Conservation (phyloP, 139 green algal species). For the Eudorina sp. region DNA sequence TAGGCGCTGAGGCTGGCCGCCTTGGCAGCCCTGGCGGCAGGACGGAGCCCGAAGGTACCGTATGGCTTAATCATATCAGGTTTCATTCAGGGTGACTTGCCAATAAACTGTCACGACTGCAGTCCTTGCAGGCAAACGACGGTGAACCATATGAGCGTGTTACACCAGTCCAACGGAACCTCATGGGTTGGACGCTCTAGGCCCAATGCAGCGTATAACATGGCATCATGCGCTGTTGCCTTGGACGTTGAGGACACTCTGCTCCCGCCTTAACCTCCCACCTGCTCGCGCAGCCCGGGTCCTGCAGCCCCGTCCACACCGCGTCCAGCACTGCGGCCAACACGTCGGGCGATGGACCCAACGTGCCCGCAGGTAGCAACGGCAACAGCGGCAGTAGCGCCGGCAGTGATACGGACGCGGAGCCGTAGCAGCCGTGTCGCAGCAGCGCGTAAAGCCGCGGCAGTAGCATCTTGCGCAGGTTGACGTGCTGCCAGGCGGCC, state of each 20-base stretch:
- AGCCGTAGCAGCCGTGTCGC: constrained; percentile 79
- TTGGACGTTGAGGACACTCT: no score
- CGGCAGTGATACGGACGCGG: constrained; percentile 62
- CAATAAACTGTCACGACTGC: no score
- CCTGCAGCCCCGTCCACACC: constrained; percentile 40
- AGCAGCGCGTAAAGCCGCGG: constrained; percentile 78
- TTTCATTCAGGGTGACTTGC: no score
- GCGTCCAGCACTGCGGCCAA: constrained; percentile 17
- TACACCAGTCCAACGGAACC: no score
- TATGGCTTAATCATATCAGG: no score
- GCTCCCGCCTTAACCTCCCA: no score
- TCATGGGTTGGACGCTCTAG: no score
- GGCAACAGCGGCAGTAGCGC: constrained; percentile 80
- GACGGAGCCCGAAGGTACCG: no score
- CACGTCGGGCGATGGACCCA: constrained; percentile 48
- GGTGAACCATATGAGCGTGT: no score
- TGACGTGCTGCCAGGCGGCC: constrained; percentile 61
- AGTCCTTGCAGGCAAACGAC: no score
- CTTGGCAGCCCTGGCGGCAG: background rate
- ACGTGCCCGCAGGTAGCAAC: constrained; percentile 56
- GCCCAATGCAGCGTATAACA: no score
- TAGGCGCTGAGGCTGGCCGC: constrained; percentile 46
- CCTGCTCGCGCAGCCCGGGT: background rate
- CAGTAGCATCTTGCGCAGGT: constrained; percentile 75
- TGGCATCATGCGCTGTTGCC: no score